Conservation (phyloP, 179 eudicot genomes). For the Silene noctiflora region DNA sequence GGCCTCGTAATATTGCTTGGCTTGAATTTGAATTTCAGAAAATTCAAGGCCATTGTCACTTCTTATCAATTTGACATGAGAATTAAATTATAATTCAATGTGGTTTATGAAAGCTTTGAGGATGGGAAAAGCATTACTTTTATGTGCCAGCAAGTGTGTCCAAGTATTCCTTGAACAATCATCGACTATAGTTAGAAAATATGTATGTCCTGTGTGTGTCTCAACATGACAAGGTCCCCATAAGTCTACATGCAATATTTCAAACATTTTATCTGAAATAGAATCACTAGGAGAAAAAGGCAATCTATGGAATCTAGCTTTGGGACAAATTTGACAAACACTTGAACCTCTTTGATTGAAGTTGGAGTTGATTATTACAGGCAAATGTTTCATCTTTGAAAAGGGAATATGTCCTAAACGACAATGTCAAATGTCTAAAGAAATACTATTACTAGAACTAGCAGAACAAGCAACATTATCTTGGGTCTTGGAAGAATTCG, state of each 20-base stretch:
- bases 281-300: not conserved
- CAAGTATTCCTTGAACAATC: conserved; percentile 6
- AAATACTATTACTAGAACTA: not conserved
- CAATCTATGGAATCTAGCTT: not conserved
- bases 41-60: conserved; percentile 8
- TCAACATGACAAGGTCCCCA: not conserved
- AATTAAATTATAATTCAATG: not conserved
- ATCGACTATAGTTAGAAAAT: conserved; percentile 11
- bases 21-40: not conserved
- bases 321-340: not conserved
- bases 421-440: not conserved
- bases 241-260: not conserved
- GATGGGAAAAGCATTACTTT: not conserved
- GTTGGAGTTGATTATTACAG: not conserved
- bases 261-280: not conserved
- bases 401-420: not conserved
- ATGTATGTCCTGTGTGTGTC: not conserved
- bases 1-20: not conserved
- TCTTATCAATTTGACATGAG: not conserved
- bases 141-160: not conserved
- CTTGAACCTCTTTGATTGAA: not conserved
- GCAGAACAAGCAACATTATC: not conserved
- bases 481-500: too few species aligned
- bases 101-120: not conserved
- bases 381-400: not conserved